Conservation (phyloP, 2,329 filamentous ascomycete species). For the Nannizziopsis arthrosporioides region DNA sequence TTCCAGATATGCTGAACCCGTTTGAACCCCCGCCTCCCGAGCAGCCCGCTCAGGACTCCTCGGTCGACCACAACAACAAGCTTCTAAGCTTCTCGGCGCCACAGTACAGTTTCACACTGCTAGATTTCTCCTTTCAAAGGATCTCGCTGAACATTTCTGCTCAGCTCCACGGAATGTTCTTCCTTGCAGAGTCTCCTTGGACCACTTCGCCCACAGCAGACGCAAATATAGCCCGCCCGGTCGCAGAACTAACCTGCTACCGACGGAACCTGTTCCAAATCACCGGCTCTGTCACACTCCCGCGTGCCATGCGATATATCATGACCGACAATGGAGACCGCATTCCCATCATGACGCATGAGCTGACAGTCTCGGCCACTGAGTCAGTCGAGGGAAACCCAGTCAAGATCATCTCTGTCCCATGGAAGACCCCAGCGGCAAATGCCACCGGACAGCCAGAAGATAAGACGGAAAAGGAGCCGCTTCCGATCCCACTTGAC, state of each 20-base stretch:
- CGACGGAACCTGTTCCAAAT: conserved; percentile 93
- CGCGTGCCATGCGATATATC: conserved; percentile 64
- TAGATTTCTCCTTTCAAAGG: conserved; percentile 48
- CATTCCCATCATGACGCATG: conserved; percentile 68
- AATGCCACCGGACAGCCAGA: conserved; percentile 50
- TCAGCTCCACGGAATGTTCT: conserved; percentile 59
- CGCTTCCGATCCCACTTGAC: conserved; percentile 65
- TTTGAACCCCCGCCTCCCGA: conserved; percentile 25
- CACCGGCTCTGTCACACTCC: conserved; percentile 74
- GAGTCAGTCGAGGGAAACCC: conserved; percentile 89
- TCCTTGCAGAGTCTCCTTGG: conserved; percentile 54
- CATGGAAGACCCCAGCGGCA: conserved; percentile 89
- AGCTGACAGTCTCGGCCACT: conserved; percentile 80
- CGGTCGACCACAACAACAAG: conserved; percentile 55
- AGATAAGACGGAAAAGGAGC: conserved; percentile 70
- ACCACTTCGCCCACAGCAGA: conserved; percentile 44
- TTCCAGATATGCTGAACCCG: conserved; percentile 34
- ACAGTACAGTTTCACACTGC: conserved; percentile 47
- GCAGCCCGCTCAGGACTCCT: conserved; percentile 38
- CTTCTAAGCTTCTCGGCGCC: conserved; percentile 62
- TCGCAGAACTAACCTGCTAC: conserved; percentile 78
- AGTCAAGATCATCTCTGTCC: conserved; percentile 89
- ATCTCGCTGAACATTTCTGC: conserved; percentile 48
- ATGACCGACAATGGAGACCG: conserved; percentile 75
- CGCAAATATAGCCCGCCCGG: conserved; percentile 42